A percentile compares a stretch with the other conserved stretches of the same genome.
Conservation (phyloP, 73 alveolate species). For the Blepharisma stoltei region DNA sequence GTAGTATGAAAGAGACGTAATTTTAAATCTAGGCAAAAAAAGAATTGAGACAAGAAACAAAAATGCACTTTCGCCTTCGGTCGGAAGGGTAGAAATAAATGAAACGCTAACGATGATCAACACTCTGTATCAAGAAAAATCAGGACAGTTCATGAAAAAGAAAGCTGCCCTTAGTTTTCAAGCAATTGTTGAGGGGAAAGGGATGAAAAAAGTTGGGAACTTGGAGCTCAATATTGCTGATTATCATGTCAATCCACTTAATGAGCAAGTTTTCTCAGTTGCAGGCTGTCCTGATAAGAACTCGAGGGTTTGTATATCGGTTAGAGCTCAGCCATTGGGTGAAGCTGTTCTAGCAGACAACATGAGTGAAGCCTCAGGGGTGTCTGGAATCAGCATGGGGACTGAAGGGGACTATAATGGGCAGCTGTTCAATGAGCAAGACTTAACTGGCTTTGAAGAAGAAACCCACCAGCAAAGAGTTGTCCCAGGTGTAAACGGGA, state of each 20-base stretch:
- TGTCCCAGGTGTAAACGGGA: background rate
- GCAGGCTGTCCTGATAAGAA: background rate
- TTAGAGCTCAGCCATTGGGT: background rate
- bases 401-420: background rate
- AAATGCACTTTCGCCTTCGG: background rate
- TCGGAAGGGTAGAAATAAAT: background rate
- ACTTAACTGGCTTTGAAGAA: background rate
- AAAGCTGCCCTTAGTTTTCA: constrained; percentile 3
- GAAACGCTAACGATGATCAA: constrained; percentile 2
- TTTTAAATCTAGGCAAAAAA: background rate
- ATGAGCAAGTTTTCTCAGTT: background rate
- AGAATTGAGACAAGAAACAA: constrained; percentile 2
- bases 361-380: background rate
- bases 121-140: constrained; percentile 9
- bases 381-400: background rate
- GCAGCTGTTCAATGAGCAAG: background rate
- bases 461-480: background rate
- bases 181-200: background rate
- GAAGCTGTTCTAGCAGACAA: background rate
- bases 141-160: constrained; percentile 4
- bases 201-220: background rate
- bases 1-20: background rate
- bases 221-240: background rate
- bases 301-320: background rate
- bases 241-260: background rate